Evolutionary conservation across 495 filamentous ascomycete species (phyloP), one percentile per base, ranked within the genome.

Genomic region (Penicillium pancosmium): DNA sequence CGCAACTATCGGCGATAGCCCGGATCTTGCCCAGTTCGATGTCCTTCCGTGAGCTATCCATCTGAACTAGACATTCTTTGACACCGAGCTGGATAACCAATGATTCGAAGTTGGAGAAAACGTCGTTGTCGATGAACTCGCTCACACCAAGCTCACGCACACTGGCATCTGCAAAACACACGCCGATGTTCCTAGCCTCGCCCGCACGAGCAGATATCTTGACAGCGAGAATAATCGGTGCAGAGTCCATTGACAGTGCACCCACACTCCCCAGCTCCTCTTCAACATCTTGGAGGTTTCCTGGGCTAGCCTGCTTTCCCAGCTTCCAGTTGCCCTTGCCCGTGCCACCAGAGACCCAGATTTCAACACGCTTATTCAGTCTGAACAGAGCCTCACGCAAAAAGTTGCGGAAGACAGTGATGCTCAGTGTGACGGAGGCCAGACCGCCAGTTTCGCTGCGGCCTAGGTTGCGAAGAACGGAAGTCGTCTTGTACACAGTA

Each of bases 21-120:
- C 84, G 83, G 44, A 99, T 81, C 76, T 99, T 99, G 25, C 84
- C 81, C 53, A 98, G 80, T 71, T 99, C 95, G 6, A 87, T 84
- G 76, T 99, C 93, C 76, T 91, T 96, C 54, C 86, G 84, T 60
- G 87, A 84, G 8, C 81, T 74, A 62, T 98, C 93, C 48, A 82
- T 70, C 64, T 89, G 87, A 25, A 99, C 69, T 44, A 99, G 73
- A 68, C 92, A 97, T 74, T 99, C 94, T 73, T 91, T 96, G 40
- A 96, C 92, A 11, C 94, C 95, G 1, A 98, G 82, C 70, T 98
- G 95, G 64, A 99, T 99, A 33, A 99, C 82, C 25, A 98, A 79
- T 23, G 92, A 92, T 76, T 99, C 94, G 56, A 99, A 93, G 70
- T 99, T 98, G 43, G 94, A 98, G 72, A 96, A 99, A 12, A 97